phyloP scores from a whole-genome alignment of 2,329 filamentous ascomycete species.

The Onygena corvina region DNA sequence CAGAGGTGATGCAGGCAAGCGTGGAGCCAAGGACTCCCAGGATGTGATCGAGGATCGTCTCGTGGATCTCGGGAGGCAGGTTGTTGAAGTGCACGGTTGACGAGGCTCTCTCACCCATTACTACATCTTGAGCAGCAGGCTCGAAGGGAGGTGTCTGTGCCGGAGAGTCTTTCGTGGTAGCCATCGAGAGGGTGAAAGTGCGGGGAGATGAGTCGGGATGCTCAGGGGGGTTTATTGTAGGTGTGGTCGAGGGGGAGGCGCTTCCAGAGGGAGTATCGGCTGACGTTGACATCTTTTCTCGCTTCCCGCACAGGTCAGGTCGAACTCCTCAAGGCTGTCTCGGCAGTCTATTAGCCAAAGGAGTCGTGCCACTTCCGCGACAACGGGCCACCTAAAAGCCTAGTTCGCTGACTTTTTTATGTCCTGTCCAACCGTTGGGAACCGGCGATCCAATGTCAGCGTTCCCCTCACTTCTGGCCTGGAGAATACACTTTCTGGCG shows the following conservation, averaged over 20 bases:
- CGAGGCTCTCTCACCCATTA: background rate
- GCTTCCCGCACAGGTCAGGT: too few relatives aligned
- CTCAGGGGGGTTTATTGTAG: too few relatives aligned
- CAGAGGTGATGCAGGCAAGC: slow-evolving; percentile 6
- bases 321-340: background rate
- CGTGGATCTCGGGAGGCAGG: slow-evolving; percentile 59
- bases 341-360: background rate
- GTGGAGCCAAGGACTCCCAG: slow-evolving; percentile 55
- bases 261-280: background rate
- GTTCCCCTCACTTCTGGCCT: background rate
- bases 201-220: too few relatives aligned
- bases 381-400: too few relatives aligned
- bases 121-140: background rate
- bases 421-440: background rate
- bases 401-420: too few relatives aligned
- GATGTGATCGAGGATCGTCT: slow-evolving; percentile 57
- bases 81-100: slow-evolving; percentile 24
- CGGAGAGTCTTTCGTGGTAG: background rate
- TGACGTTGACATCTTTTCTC: background rate
- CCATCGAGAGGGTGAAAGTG: too few relatives aligned
- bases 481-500: background rate
- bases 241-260: background rate
- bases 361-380: background rate
- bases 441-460: background rate
- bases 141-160: background rate